Base-by-base conservation (phyloP, 1,284 basidiomycete species). In the Cryptococcus sp. region DNA sequence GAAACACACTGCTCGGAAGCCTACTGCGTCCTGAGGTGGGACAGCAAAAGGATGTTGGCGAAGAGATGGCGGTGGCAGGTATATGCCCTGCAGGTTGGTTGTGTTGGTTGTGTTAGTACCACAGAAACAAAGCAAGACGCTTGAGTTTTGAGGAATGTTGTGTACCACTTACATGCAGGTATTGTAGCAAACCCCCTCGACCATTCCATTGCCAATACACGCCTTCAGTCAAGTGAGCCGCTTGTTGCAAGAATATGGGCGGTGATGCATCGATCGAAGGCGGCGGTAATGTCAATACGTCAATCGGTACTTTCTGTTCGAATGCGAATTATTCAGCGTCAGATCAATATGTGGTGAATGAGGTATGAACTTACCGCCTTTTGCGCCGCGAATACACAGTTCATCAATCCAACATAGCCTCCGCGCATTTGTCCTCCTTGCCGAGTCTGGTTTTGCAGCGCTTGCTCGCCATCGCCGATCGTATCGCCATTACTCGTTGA, bases 341-440 rank as follows among this genome's bases (percentile, higher is more conserved):
- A 34, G 3, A 34, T 13, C 29, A 10, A 5, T 8, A 2, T 10
- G n/a, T 47, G 5, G 20, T 47, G 46, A 5, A 25, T 25, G 16
- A 3, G 41, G 19, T 20, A 47, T 4, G 10, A 54, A 79, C 85
- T 67, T 62, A 89, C 93, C 57, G 92, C 83, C 80, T 99, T 99
- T 76, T 99, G 96, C 1, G 96, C 96, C 3, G 93, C 94, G 79
- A 99, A 99, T 52, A 99, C 98, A 57, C 93, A 89, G 75, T 99
- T 99, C 96, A 99, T 99, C 75, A 99, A 87, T 13, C 95, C 91
- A 52, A 99, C 95, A 62, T 80, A 80, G 15, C 77, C 77, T 1
- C 72, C 72, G 52, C 72, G 62, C 70, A 74, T 65, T 54, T 72
- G 66, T 38, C 73, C 69, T 19, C 64, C 66, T 16, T 52, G 45